Base-by-base conservation (phyloP, 495 filamentous ascomycete genomes). In the Aspergillus cavernicola region DNA sequence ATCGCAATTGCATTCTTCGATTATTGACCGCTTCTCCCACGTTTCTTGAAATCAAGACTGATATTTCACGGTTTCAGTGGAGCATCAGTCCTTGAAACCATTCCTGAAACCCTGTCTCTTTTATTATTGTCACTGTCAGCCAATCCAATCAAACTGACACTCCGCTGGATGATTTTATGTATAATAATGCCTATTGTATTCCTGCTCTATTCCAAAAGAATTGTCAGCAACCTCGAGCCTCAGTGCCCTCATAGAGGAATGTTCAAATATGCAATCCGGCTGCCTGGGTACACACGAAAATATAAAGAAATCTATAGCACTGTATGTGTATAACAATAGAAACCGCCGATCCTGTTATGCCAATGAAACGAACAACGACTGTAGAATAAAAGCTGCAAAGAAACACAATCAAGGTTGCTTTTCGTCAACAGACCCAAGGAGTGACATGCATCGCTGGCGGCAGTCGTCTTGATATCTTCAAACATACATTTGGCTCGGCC, bases 291-390 rank as follows among this genome's bases (percentile, higher is more conserved):
- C 31, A 37, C 19, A 40, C 40, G 28, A 16, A 41, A 42, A 53
- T 28, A 33, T 33, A 45, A 24, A 2, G 33, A 45, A 51, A 38
- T 62, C 59, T 62, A 62, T 62, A 41, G 33, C 44, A 53, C 35
- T 56, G 53, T 58, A 58, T 58, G 49, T 62, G 58, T 62, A 62
- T 53, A 58, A 42, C 43, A 44, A 58, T 56, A 55, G 51, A 55
- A 24, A 53, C 32, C 40, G 47, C 52, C 55, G 19, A 33, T 46
- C 52, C 59, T 19, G 35, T 46, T 39, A 62, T 62, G 52, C 48
- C 44, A 56, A 53, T 45, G 42, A 42, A n/a, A n/a, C 16, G 31
- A 24, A 52, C 33, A 13, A 28, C 24, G 44, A 35, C 29, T 20
- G 18, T 13, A 19, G 52, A 47, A 52, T 6, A 40, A 20, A 28